phyloP scores from a whole-genome alignment of 129 eudicot species.

The Centella asiatica region DNA sequence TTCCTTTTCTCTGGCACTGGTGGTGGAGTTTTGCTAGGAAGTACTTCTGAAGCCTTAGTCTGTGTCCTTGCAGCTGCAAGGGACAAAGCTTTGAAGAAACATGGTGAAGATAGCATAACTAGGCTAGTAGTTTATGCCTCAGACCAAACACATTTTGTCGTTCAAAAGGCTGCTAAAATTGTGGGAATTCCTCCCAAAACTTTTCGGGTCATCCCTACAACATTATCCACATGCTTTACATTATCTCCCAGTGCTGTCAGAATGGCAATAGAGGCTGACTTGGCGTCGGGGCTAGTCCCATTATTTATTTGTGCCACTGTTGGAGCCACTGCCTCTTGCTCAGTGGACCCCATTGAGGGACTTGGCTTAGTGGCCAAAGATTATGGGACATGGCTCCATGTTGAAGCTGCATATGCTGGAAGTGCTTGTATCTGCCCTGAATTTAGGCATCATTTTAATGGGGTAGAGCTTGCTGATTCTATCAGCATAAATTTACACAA shows the following conservation, averaged over 20 bases:
- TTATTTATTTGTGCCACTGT: not conserved
- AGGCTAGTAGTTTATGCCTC: constrained; percentile 35
- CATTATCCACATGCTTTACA: not conserved
- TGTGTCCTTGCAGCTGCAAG: constrained; percentile 34
- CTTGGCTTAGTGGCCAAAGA: constrained; percentile 28
- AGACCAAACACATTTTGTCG: constrained; percentile 36
- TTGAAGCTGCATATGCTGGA: constrained; percentile 50
- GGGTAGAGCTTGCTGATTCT: constrained; percentile 30
- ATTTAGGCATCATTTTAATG: constrained; percentile 27
- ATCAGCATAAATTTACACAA: constrained; percentile 38
- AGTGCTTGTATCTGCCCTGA: constrained; percentile 41
- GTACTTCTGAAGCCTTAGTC: constrained; percentile 40
- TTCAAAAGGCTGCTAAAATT: constrained; percentile 18
- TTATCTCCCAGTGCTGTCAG: not conserved
- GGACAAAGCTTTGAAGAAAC: constrained; percentile 19
- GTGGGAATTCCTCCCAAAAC: not conserved
- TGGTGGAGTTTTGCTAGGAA: constrained; percentile 42
- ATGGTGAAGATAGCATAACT: constrained; percentile 14
- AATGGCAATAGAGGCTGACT: not conserved
- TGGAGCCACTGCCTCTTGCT: not conserved
- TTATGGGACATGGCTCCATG: constrained; percentile 39
- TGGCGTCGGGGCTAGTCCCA: not conserved
- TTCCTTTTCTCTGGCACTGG: constrained; percentile 39
- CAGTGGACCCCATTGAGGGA: constrained; percentile 26
- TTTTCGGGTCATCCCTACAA: not conserved